Evolutionary conservation across 2,329 filamentous ascomycete genomes (phyloP).

Genomic region (Cercospora sesami): DNA sequence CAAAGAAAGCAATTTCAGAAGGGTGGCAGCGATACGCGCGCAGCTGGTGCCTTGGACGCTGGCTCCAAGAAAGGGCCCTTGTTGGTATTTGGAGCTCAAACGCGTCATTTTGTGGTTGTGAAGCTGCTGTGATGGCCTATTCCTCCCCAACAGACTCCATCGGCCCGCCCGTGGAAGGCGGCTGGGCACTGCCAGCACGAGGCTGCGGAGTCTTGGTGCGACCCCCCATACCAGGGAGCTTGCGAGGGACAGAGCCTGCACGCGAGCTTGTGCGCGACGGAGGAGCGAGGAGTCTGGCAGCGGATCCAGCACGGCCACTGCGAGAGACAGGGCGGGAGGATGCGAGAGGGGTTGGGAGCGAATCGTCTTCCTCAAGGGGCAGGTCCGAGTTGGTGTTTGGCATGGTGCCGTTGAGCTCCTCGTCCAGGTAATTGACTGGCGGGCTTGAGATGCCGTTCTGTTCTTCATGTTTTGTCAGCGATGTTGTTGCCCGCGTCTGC

Average conservation of each 20-base stretch:
- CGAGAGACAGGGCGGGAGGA: constrained; percentile 24
- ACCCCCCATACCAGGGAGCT: not conserved
- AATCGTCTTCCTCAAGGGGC: constrained; percentile 13
- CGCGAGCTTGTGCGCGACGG: constrained; percentile 21
- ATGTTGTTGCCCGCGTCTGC: constrained; percentile 1
- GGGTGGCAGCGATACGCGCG: not conserved
- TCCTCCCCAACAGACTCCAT: constrained; percentile 19
- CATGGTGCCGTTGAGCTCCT: not conserved
- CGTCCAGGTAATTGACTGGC: not conserved
- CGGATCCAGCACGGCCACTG: constrained; percentile 17
- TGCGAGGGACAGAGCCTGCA: constrained; percentile 16
- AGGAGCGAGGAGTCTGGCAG: not conserved
- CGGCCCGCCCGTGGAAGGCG: not conserved
- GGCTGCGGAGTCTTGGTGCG: constrained; percentile 24
- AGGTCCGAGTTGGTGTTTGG: constrained; percentile 22
- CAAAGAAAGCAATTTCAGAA: not conserved
- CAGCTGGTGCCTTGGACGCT: not conserved
- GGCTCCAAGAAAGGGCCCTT: not conserved
- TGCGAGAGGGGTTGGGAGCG: constrained; percentile 2
- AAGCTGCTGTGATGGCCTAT: not conserved
- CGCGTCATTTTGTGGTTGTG: not conserved
- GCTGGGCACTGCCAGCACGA: constrained; percentile 13
- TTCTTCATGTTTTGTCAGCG: not conserved
- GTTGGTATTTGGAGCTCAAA: not conserved
- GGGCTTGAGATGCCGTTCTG: not conserved